Conservation (phyloP, 768 basidiomycete species). For the Tulasnella sp. region DNA sequence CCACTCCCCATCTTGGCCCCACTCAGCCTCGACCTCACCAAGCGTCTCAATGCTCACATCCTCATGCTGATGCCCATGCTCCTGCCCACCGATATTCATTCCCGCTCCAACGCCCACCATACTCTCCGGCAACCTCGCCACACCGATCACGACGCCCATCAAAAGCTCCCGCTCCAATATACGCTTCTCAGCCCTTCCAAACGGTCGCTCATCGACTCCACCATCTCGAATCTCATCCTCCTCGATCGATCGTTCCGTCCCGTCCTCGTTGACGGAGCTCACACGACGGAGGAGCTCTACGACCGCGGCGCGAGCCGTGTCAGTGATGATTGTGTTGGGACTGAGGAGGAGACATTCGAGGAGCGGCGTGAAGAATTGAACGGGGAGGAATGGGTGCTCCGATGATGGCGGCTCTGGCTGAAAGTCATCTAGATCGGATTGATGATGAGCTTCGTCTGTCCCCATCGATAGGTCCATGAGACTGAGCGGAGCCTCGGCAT, state of each 20-base stretch:
- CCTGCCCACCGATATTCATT: too few species aligned
- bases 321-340: constrained; percentile 60
- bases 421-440: not conserved
- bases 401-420: not conserved
- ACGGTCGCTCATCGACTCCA: constrained; percentile 29
- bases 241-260: not conserved
- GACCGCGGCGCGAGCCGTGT: constrained; percentile 59
- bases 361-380: constrained; percentile 83
- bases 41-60: constrained; percentile 26
- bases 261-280: not conserved
- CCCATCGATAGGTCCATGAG: too few species aligned
- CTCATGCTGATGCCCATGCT: constrained; percentile 23
- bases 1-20: not conserved
- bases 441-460: too few species aligned
- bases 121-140: constrained; percentile 54
- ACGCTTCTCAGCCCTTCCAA: constrained; percentile 43
- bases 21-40: not conserved
- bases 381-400: constrained; percentile 42
- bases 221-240: not conserved
- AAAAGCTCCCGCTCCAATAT: constrained; percentile 74
- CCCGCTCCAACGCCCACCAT: too few species aligned
- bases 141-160: constrained; percentile 78
- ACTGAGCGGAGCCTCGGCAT: too few species aligned
- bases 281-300: constrained; percentile 62
- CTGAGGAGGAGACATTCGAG: constrained; percentile 81